phyloP scores from a whole-genome alignment of 2,329 filamentous ascomycete species.

The Pezicula neosporulosa region DNA sequence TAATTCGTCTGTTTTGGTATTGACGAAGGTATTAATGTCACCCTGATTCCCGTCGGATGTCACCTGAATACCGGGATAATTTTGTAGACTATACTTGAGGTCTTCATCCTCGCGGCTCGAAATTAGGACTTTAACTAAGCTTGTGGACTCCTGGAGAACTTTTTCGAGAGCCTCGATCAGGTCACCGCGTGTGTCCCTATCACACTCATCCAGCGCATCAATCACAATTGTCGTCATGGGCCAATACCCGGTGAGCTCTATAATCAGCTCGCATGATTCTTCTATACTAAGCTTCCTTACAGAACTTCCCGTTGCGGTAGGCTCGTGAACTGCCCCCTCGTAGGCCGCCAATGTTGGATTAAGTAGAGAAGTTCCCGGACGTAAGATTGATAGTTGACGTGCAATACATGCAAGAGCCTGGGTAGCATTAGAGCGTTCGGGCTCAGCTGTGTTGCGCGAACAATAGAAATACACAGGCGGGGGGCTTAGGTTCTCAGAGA shows the following conservation, averaged over 20 bases:
- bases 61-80: background rate
- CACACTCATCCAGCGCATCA: slow-evolving; percentile 7
- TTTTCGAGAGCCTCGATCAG: background rate
- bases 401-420: background rate
- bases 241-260: background rate
- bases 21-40: background rate
- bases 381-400: background rate
- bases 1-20: background rate
- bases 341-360: background rate
- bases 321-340: background rate
- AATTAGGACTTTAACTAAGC: slow-evolving; percentile 3
- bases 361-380: background rate
- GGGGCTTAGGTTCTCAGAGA: background rate
- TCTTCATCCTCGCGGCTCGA: slow-evolving; percentile 6
- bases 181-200: background rate
- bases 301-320: background rate
- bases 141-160: slow-evolving; percentile 1
- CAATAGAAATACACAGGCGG: background rate
- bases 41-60: background rate
- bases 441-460: background rate
- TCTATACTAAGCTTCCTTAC: background rate
- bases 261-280: background rate
- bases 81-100: slow-evolving; percentile 2
- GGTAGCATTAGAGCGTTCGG: background rate
- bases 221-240: slow-evolving; percentile 2